Conservation (phyloP, 805 yeast genomes). For the Blastobotrys americana region DNA sequence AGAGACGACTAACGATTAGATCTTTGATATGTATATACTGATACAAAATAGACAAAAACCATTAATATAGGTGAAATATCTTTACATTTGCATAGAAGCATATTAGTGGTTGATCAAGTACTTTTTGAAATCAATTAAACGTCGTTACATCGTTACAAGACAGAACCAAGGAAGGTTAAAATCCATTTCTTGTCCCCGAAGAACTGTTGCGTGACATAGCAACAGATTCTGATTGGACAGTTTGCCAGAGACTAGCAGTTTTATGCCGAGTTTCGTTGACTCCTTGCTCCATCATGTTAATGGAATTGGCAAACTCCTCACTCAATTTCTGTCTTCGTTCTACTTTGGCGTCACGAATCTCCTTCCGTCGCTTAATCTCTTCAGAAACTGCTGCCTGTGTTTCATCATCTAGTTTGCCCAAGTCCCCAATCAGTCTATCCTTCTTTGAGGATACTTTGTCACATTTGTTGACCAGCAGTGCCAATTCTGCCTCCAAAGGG, state of each 20-base stretch:
- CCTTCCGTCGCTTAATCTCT: conserved; percentile 22
- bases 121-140: no score
- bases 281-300: conserved; percentile 29
- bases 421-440: conserved; percentile 21
- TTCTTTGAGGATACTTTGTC: conserved; percentile 25
- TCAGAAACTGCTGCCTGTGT: conserved; percentile 17
- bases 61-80: no score
- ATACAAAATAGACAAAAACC: no score
- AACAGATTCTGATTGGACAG: no score
- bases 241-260: conserved; percentile 9
- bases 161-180: no score
- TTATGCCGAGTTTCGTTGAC: conserved; percentile 23
- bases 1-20: no score
- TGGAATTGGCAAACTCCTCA: conserved; percentile 29
- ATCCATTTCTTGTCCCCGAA: no score
- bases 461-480: conserved; percentile 17
- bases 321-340: conserved; percentile 26
- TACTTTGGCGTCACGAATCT: conserved; percentile 23
- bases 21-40: no score
- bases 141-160: no score
- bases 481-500: conserved; percentile 21
- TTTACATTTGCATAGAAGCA: no score
- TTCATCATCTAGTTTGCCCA: conserved; percentile 25
- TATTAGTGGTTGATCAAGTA: no score
- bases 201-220: no score